phyloP scores from a whole-genome alignment of 2,329 filamentous ascomycete species.

The Talaromyces islandicus region DNA sequence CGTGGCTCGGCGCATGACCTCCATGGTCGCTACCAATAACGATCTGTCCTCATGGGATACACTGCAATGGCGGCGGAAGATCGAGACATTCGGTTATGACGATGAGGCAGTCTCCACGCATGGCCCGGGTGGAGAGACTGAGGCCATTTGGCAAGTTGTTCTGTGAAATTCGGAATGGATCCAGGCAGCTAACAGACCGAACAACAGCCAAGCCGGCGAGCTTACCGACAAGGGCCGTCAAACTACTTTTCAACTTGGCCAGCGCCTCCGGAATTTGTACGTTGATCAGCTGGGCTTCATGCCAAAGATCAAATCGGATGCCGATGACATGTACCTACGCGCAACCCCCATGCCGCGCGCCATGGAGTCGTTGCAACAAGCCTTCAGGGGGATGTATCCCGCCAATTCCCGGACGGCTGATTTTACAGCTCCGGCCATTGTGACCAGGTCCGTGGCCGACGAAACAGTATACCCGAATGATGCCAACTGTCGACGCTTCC shows the following conservation, averaged over 20 bases:
- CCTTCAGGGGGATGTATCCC: constrained; percentile 71
- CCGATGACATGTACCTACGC: constrained; percentile 64
- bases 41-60: constrained; percentile 51
- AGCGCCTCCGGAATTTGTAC: constrained; percentile 64
- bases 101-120: constrained; percentile 54
- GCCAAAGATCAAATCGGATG: constrained; percentile 50
- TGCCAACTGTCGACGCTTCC: constrained; percentile 65
- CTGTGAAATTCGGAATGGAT: not conserved
- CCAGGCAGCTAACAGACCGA: constrained; percentile 9
- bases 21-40: constrained; percentile 51
- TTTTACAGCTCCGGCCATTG: constrained; percentile 59
- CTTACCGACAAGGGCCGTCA: constrained; percentile 69
- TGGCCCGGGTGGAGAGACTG: constrained; percentile 14
- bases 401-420: constrained; percentile 41
- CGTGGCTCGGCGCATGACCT: constrained; percentile 64
- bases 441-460: constrained; percentile 59
- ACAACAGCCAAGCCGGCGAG: constrained; percentile 51
- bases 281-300: constrained; percentile 69
- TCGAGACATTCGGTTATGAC: constrained; percentile 70
- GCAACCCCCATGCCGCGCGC: constrained; percentile 69
- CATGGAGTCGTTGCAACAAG: constrained; percentile 70
- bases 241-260: constrained; percentile 64
- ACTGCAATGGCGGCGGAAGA: constrained; percentile 60
- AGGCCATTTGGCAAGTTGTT: constrained; percentile 62
- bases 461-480: constrained; percentile 81